A percentile compares a stretch with the other conserved stretches of the same genome.
Conservation (phyloP, 2,329 filamentous ascomycete species). For the Xylariaceae sp. region DNA sequence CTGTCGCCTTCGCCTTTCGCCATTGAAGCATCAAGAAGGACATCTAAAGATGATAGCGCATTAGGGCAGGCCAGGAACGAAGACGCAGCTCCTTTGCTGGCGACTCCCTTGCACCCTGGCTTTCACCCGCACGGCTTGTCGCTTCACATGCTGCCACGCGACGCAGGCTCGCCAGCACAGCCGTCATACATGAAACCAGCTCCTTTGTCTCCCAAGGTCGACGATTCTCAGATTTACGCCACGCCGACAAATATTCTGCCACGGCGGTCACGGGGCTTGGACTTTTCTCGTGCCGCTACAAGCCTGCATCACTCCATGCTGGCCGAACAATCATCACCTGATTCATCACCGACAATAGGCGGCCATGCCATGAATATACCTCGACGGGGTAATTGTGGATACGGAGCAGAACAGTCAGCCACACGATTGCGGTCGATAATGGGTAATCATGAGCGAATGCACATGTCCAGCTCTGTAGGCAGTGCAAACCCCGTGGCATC, state of each 20-base stretch:
- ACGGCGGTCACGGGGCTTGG: slow-evolving; percentile 80
- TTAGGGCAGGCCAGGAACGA: slow-evolving; percentile 38
- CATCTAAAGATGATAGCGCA: slow-evolving; percentile 64
- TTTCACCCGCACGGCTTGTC: slow-evolving; percentile 62
- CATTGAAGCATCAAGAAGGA: slow-evolving; percentile 49
- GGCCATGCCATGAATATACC: slow-evolving; percentile 62
- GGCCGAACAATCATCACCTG: slow-evolving; percentile 80
- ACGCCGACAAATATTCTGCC: slow-evolving; percentile 86
- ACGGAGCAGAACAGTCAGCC: slow-evolving; percentile 59
- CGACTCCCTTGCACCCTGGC: slow-evolving; percentile 67
- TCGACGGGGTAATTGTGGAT: slow-evolving; percentile 46
- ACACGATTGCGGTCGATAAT: slow-evolving; percentile 69
- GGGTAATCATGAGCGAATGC: slow-evolving; percentile 63
- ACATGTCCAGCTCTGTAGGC: slow-evolving; percentile 75
- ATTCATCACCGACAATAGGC: slow-evolving; percentile 82
- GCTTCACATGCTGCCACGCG: slow-evolving; percentile 62
- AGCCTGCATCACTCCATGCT: slow-evolving; percentile 94
- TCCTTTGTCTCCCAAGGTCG: slow-evolving; percentile 80
- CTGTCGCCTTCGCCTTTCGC: slow-evolving; percentile 57
- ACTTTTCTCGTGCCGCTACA: slow-evolving; percentile 90
- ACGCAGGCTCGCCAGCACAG: slow-evolving; percentile 32
- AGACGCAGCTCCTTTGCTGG: slow-evolving; percentile 42
- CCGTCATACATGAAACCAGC: slow-evolving; percentile 50
- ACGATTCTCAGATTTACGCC: slow-evolving; percentile 78
- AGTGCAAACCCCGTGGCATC: slow-evolving; percentile 71